phyloP scores from a whole-genome alignment of 2,329 filamentous ascomycete genomes.

The Verticillium longisporum region DNA sequence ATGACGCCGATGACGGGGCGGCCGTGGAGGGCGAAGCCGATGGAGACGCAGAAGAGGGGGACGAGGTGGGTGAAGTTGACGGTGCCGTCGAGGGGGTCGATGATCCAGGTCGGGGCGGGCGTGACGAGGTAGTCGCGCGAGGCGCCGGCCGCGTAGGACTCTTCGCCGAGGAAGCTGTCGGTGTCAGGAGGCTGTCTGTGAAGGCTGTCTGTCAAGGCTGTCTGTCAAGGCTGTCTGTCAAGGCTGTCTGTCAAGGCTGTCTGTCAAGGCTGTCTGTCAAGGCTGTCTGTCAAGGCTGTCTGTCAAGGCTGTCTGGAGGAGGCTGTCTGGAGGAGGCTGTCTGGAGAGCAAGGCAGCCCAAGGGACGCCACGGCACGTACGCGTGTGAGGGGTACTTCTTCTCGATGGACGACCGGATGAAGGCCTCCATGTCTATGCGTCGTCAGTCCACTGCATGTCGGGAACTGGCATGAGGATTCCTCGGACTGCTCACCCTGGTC shows the following conservation, averaged over 20 bases:
- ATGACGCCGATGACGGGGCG: conserved; percentile 63
- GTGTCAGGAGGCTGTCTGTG: no score
- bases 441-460: neutral
- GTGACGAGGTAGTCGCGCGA: conserved; percentile 63
- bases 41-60: conserved; percentile 76
- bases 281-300: no score
- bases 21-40: conserved; percentile 57
- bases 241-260: no score
- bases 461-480: no score
- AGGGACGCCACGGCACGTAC: no score
- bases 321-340: no score
- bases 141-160: conserved; percentile 63
- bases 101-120: conserved; percentile 61
- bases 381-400: conserved; percentile 58
- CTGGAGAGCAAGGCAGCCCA: no score
- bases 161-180: conserved; percentile 66
- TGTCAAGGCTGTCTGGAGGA: neutral
- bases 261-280: no score
- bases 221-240: no score
- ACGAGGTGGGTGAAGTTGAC: conserved; percentile 78
- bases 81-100: conserved; percentile 73
- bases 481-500: conserved; percentile 39
- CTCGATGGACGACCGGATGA: conserved; percentile 55
- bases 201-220: no score
- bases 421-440: conserved; percentile 57